Evolutionary conservation across 345 rosid genomes (phyloP), one percentile per base, ranked within the genome.

Genomic region (Clausena lansium): DNA sequence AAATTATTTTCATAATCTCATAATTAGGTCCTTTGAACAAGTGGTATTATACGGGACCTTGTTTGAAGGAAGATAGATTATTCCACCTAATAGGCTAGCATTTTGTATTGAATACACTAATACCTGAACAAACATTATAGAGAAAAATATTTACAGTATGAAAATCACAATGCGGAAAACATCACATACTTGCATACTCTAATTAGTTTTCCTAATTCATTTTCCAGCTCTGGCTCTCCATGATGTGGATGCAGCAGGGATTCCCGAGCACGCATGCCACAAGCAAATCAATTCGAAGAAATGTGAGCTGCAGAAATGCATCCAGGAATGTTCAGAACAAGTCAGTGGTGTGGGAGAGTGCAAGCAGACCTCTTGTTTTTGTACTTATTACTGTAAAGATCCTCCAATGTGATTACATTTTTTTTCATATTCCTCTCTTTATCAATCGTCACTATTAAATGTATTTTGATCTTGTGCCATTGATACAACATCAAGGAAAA

Each of bases 261-360:
- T 88, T 39, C 91, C 91, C 0, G 91, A 88, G 75, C 87, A 87
- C 76, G 87, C 90, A 15, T 86, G 92, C 67, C 86, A 76, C 55
- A 87, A 79, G 75, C 38, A 35, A 71, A 65, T 87, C 32, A 54
- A 64, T 17, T 70, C 75, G 52, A 78, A 67, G 39, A 69, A 10
- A 25, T 88, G 89, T 36, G 70, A 82, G 4, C 9, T 62, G 27
- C 47, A 72, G 65, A 83, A 74, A 67, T 86, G 91, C 82, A 71
- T 41, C 57, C 66, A 73, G 41, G 76, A 76, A 70, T 89, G 92
- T 74, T 77, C 82, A 65, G 71, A 80, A 71, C 76, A 81, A 47
- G 81, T 84, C 4, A 68, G 41, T 9, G 89, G 89, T 19, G 69
- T 41, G 6, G 92, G 92, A 79, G 52, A 67, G 9, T 89, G 90